Evolutionary conservation across 768 basidiomycete species (phyloP), one percentile per base, ranked within the genome.

Genomic region (Trametes elegans): DNA sequence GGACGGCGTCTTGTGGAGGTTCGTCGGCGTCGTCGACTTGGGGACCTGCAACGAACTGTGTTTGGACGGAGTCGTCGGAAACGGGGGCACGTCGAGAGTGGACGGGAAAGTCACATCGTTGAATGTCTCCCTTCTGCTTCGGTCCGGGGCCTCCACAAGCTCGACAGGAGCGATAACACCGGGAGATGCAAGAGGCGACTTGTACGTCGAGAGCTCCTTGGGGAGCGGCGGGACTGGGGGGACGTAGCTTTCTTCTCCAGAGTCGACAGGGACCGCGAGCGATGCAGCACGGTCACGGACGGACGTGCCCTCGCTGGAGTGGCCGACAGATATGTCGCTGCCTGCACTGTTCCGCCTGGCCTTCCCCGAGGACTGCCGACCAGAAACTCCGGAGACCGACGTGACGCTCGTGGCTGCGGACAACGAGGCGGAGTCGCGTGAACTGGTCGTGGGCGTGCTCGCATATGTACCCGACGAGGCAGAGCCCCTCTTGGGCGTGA

Each of bases 221-320:
- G 93, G 93, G 24, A 97, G 74, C 32, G 93, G 94, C 31, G 93
- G 94, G 3, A 96, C 93, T 24, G 93, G 93, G 16, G 94, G 94
- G n/a, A 97, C 94, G 53, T 74, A 64, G 55, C 74, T 73, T 61
- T 82, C 83, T 53, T 90, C 88, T 38, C 73, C 69, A 38, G 71
- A 70, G 58, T 93, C 89, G 44, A 76, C 80, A 60, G 78, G 81
- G 46, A 73, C 72, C 41, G 80, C 82, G 51, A 86, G 75, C 21
- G 77, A 81, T 47, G 83, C 81, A 39, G 78, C 82, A 41, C 88
- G 84, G 64, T 91, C 90, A 59, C 84, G 87, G 58, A 83, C 72
- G 46, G 76, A 76, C 24, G 74, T 72, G 3, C 76, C 80, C 64
- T 92, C 91, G 19, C 79, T 74, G 2, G 90, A 88, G 59, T 90